These are phyloP conservation scores for Houttuynia cordata DNA, from an alignment of 164 flowering plant genomes.

Conservation along the genomic window DNA sequence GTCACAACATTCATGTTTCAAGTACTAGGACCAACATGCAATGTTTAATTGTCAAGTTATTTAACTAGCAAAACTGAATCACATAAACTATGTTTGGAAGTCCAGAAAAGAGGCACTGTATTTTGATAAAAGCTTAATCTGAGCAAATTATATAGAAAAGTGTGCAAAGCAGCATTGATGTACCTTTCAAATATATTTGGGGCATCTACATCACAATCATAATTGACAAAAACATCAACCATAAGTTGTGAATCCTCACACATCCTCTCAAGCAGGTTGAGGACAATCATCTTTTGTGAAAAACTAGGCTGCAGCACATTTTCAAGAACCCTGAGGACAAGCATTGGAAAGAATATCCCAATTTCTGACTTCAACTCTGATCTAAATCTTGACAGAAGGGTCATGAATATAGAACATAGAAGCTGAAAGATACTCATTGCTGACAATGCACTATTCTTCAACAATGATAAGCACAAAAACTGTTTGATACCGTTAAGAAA, in stretches of 20 bases:
- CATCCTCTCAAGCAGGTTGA: conserved; percentile 72
- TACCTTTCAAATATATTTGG: conserved; percentile 98
- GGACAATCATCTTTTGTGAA: conserved; percentile 93
- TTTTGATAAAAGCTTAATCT: too few species aligned
- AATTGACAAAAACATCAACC: conserved; percentile 88
- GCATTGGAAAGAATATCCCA: conserved; percentile 96
- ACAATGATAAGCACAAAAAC: conserved; percentile 79
- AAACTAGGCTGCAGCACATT: conserved; percentile 98
- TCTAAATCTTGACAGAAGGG: conserved; percentile 65
- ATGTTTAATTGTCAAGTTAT: too few species aligned
- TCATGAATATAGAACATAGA: conserved; percentile 73
- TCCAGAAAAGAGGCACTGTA: too few species aligned
- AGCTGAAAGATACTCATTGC: conserved; percentile 98
- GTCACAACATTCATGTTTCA: too few species aligned
- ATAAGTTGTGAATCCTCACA: conserved; percentile 72
- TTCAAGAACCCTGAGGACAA: conserved; percentile 89
- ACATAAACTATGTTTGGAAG: too few species aligned
- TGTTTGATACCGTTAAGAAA: conserved; percentile 84
- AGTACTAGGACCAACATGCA: too few species aligned
- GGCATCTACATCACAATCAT: conserved; percentile 93
- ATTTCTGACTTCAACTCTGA: conserved; percentile 86
- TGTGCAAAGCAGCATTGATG: neutral
- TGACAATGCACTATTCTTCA: conserved; percentile 96
- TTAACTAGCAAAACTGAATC: too few species aligned
- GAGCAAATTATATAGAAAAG: too few species aligned